Evolutionary conservation across 2,329 filamentous ascomycete genomes (phyloP).

Genomic region (Penicillium concentricum): DNA sequence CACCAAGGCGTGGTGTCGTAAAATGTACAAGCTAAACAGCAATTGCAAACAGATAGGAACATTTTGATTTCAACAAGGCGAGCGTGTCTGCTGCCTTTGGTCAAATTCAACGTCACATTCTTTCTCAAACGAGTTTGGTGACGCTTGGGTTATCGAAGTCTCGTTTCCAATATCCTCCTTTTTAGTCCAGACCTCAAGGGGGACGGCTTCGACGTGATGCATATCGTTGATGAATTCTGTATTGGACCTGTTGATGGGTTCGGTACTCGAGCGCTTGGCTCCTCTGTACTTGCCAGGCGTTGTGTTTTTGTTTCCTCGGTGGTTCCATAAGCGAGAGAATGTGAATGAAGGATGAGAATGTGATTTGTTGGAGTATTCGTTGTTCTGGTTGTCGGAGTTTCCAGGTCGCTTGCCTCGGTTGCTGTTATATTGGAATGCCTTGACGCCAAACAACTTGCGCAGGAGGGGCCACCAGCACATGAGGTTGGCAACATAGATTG

Average conservation of each 20-base stretch:
- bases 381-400: constrained; percentile 14
- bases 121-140: neutral
- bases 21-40: neutral
- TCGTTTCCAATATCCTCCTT: neutral
- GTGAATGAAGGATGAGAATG: constrained; percentile 23
- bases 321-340: constrained; percentile 11
- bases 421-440: constrained; percentile 29
- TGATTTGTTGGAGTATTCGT: constrained; percentile 18
- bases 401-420: constrained; percentile 21
- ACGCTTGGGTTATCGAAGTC: constrained; percentile 3
- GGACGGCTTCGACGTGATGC: constrained; percentile 10
- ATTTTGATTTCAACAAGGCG: neutral
- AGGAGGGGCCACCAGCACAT: constrained; percentile 33
- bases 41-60: neutral
- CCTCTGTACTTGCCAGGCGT: neutral
- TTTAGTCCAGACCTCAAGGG: constrained; percentile 14
- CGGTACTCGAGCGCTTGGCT: constrained; percentile 16
- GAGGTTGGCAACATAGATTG: constrained; percentile 49
- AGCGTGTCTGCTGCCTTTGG: neutral
- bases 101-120: neutral
- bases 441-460: constrained; percentile 31
- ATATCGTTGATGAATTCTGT: constrained; percentile 9
- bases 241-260: constrained; percentile 16
- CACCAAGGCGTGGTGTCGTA: neutral
- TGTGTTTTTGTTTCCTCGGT: constrained; percentile 6